Evolutionary conservation across 1,284 basidiomycete species (phyloP).

Genomic region (Ustilago sp.): DNA sequence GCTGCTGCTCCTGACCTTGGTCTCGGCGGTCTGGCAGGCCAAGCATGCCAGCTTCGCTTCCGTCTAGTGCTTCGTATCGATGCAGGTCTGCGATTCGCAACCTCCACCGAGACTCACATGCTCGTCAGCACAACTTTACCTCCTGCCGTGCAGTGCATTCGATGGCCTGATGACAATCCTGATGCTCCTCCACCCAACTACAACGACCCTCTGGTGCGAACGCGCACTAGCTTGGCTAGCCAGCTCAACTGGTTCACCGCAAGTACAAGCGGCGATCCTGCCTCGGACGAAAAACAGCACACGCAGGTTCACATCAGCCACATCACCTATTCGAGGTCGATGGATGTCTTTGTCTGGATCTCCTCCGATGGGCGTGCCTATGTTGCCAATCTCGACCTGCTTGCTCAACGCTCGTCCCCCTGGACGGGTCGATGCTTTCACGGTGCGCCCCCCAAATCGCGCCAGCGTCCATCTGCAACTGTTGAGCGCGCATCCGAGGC

Average conservation of each 20-base stretch:
- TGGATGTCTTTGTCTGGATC: slow-evolving; percentile 64
- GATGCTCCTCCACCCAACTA: slow-evolving; percentile 30
- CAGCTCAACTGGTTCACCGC: slow-evolving; percentile 46
- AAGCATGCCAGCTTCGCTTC: slow-evolving; percentile 55
- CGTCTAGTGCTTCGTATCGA: slow-evolving; percentile 62
- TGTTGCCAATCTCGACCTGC: slow-evolving; percentile 47
- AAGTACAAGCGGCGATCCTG: not conserved
- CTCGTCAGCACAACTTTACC: slow-evolving; percentile 62
- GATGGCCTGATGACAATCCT: slow-evolving; percentile 59
- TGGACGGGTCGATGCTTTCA: slow-evolving; percentile 59
- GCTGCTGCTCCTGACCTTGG: slow-evolving; percentile 44
- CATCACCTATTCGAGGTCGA: slow-evolving; percentile 59
- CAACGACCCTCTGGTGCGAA: slow-evolving; percentile 42
- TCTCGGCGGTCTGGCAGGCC: slow-evolving; percentile 45
- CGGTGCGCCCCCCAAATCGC: slow-evolving; percentile 21
- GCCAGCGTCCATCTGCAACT: slow-evolving; percentile 25
- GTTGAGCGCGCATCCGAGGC: slow-evolving; percentile 5
- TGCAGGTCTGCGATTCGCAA: slow-evolving; percentile 57
- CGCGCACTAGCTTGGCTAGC: slow-evolving; percentile 46
- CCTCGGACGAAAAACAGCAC: not conserved
- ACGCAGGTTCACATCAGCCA: slow-evolving; percentile 26
- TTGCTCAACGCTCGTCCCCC: slow-evolving; percentile 23
- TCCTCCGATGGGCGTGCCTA: slow-evolving; percentile 61
- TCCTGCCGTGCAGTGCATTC: slow-evolving; percentile 63
- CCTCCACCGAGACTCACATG: slow-evolving; percentile 53